A percentile compares a stretch with the other conserved stretches of the same genome.
phyloP scores from a whole-genome alignment of 169 alveolate genomes.

The Eimeria sp. region DNA sequence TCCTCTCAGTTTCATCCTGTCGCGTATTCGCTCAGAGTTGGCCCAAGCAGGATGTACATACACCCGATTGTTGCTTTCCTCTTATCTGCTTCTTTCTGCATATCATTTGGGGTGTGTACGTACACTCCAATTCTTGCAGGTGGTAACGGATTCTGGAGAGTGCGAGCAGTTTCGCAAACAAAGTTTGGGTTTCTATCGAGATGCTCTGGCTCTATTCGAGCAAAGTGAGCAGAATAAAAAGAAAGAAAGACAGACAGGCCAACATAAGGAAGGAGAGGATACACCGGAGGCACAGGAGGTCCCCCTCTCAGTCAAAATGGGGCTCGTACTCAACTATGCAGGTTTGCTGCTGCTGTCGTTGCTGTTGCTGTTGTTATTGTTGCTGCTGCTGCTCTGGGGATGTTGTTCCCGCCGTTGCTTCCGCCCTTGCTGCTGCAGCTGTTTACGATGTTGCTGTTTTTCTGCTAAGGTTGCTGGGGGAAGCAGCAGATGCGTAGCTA shows the following conservation, averaged over 20 bases:
- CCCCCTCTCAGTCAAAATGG: not conserved
- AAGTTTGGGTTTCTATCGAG: not conserved
- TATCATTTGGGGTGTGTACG: not conserved
- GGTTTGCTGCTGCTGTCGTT: slow-evolving; percentile 15
- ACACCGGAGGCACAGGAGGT: not conserved
- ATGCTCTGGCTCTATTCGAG: not conserved
- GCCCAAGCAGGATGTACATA: not conserved
- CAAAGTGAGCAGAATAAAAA: not conserved
- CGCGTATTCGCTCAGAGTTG: not conserved
- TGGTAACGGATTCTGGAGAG: not conserved
- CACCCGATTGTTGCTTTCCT: not conserved
- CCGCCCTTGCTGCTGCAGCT: not conserved
- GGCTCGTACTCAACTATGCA: not conserved
- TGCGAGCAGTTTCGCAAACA: not conserved
- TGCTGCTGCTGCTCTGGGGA: not conserved
- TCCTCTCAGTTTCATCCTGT: not conserved
- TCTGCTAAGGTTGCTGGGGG: not conserved
- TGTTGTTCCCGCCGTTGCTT: not conserved
- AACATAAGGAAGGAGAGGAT: not conserved
- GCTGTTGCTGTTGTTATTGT: not conserved
- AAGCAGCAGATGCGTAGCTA: not conserved
- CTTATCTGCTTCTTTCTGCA: not conserved
- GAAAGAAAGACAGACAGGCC: not conserved
- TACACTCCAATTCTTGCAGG: not conserved
- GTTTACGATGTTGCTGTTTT: not conserved